A percentile compares a stretch with the other conserved stretches of the same genome.
phyloP scores from a whole-genome alignment of 257 asterid species.

The Scutellaria minor region DNA sequence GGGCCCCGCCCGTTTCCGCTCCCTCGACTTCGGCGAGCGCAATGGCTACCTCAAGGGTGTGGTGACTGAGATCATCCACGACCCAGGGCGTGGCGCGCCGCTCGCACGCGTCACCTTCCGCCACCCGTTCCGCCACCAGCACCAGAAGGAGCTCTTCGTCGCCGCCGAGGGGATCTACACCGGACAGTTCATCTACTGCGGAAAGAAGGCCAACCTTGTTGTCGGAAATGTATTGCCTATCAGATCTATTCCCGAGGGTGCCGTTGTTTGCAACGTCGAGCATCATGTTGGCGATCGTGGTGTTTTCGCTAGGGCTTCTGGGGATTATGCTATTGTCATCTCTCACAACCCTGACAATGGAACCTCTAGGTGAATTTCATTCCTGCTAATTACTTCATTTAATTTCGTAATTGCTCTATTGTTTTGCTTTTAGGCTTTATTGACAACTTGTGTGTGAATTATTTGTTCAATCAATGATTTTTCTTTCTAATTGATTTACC shows the following conservation, averaged over 20 bases:
- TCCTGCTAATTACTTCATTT: not conserved
- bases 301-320: constrained; percentile 72
- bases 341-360: constrained; percentile 84
- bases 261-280: constrained; percentile 79
- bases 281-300: constrained; percentile 82
- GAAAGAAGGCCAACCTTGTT: constrained; percentile 67
- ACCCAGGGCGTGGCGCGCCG: constrained; percentile 86
- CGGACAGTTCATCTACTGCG: constrained; percentile 73
- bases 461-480: no score
- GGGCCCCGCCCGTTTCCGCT: constrained; percentile 74
- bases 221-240: constrained; percentile 77
- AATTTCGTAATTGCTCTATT: not conserved
- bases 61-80: constrained; percentile 69
- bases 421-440: no score
- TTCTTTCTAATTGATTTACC: no score
- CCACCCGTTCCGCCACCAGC: constrained; percentile 77
- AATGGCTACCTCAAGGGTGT: constrained; percentile 85
- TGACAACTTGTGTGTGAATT: no score
- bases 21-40: constrained; percentile 82
- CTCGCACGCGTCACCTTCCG: constrained; percentile 72
- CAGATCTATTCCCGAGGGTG: constrained; percentile 80
- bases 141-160: constrained; percentile 78
- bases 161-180: constrained; percentile 83
- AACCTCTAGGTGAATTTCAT: constrained; percentile 56
- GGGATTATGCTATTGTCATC: constrained; percentile 75